These are phyloP conservation scores for Sporobolomyces pararoseus DNA, from an alignment of 768 basidiomycete species.

Conservation along the genomic window DNA sequence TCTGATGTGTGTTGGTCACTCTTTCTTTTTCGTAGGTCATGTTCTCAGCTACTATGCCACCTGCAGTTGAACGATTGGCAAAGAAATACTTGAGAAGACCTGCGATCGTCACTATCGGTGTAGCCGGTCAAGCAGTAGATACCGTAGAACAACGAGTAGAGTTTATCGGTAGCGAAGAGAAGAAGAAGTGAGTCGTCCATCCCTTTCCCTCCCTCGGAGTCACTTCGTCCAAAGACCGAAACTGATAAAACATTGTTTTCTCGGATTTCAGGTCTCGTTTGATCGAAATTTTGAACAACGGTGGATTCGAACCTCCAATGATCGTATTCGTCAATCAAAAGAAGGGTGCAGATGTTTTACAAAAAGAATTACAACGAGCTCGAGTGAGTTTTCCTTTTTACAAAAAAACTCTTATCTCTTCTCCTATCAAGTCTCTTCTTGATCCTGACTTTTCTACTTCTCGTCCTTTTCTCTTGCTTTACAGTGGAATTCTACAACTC, in stretches of 20 bases:
- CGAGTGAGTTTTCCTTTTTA: conserved; percentile 61
- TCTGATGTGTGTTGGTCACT: too few species aligned
- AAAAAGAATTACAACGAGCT: conserved; percentile 84
- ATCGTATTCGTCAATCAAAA: conserved; percentile 99
- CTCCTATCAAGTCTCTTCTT: conserved; percentile 16
- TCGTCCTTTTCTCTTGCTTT: too few species aligned
- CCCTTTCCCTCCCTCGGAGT: background rate
- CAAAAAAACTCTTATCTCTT: too few species aligned
- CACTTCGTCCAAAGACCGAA: too few species aligned
- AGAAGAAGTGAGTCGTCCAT: conserved; percentile 72
- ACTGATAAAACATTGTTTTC: conserved; percentile 28
- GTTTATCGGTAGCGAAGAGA: conserved; percentile 86
- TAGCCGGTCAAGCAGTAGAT: conserved; percentile 94
- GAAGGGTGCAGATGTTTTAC: conserved; percentile 97
- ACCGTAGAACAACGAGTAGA: conserved; percentile 96
- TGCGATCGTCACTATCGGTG: conserved; percentile 94
- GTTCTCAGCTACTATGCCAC: conserved; percentile 66
- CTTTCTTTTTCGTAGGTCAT: conserved; percentile 50
- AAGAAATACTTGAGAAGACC: conserved; percentile 89
- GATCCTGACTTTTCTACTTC: too few species aligned
- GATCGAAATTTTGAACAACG: conserved; percentile 87
- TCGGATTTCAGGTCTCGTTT: conserved; percentile 62
- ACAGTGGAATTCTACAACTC: conserved; percentile 81
- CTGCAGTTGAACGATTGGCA: conserved; percentile 60
- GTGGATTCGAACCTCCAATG: conserved; percentile 77